Conservation (phyloP, 2,329 filamentous ascomycete species). For the Hirsutella rhossiliensis region DNA sequence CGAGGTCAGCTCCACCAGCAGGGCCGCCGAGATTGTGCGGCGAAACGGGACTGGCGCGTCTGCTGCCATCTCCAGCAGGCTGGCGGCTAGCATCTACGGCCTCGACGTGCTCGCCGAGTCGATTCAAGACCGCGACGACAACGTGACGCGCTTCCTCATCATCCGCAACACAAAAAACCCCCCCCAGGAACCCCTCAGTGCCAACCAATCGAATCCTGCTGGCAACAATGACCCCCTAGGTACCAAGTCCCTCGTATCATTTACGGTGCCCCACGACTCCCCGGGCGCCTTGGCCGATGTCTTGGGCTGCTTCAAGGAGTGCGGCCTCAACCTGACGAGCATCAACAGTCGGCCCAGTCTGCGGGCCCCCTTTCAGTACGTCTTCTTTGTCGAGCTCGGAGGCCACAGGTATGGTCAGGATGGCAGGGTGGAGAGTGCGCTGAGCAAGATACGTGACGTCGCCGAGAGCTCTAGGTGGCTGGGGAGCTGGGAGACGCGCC, state of each 20-base stretch:
- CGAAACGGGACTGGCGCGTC: conserved; percentile 44
- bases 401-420: conserved; percentile 41
- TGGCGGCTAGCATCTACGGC: conserved; percentile 57
- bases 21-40: conserved; percentile 66
- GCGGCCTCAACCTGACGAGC: conserved; percentile 72
- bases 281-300: conserved; percentile 78
- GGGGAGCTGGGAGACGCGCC: conserved; percentile 49
- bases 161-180: conserved; percentile 28
- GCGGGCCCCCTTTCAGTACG: conserved; percentile 69
- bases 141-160: conserved; percentile 70
- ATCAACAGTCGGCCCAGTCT: conserved; percentile 80
- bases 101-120: conserved; percentile 56
- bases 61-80: conserved; percentile 67
- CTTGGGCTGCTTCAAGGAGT: conserved; percentile 63
- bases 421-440: conserved; percentile 45
- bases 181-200: conserved; percentile 13
- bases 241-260: conserved; percentile 67
- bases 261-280: conserved; percentile 65
- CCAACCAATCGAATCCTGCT: conserved; percentile 12
- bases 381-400: conserved; percentile 89
- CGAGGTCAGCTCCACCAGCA: conserved; percentile 76
- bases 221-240: conserved; percentile 5
- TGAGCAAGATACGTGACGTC: conserved; percentile 44
- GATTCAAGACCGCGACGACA: conserved; percentile 64
- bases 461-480: conserved; percentile 56